Base-by-base conservation (phyloP, 495 filamentous ascomycete genomes). In the Aspergillus sparsus region DNA sequence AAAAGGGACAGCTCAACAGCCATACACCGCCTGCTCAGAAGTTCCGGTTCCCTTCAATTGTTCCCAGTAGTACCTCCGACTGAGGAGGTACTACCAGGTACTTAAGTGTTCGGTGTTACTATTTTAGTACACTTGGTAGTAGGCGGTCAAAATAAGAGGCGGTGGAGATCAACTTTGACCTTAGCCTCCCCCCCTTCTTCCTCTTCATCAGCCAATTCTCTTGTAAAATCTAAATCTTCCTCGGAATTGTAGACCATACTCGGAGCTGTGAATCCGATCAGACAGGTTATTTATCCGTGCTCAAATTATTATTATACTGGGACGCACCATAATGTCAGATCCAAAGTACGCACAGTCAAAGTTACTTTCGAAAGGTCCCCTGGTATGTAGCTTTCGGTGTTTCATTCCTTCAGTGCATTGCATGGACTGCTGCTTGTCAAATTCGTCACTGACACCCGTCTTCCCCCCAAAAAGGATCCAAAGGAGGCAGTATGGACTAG, bases 401-500 rank as follows among this genome's bases (percentile, higher is more conserved):
- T 15, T 16, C 8, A 41, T 21, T 9, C 3, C 18, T 32, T 54
- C 11, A 45, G 5, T 45, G 21, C 12, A 7, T 31, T 12, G 53
- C 21, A 31, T 15, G 10, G 37, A 32, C 8, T n/a, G 15, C 35
- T 56, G 27, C 3, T 46, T 56, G 27, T 15, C 27, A 53, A 27
- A 11, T 15, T 32, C 16, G 33, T n/a, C 3, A 35, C 33, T 41
- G 39, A 21, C 34, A 37, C 33, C 12, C n/a, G 13, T 27, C 21
- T 27, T 27, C 21, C 21, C 21, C 21, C 21, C 1, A 27, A 27
- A 16, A 62, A 84, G 78, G 73, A 74, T 49, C 70, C 68, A 41
- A 64, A 59, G 18, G 88, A 93, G 61, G 89, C 89, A n/a, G 81
- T 80, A 71, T 95, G 91, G 91, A 83, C 83, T 18, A 87, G 83